Evolutionary conservation across 306 rosid species (phyloP).

Genomic region (Castanopsis chinensis): DNA sequence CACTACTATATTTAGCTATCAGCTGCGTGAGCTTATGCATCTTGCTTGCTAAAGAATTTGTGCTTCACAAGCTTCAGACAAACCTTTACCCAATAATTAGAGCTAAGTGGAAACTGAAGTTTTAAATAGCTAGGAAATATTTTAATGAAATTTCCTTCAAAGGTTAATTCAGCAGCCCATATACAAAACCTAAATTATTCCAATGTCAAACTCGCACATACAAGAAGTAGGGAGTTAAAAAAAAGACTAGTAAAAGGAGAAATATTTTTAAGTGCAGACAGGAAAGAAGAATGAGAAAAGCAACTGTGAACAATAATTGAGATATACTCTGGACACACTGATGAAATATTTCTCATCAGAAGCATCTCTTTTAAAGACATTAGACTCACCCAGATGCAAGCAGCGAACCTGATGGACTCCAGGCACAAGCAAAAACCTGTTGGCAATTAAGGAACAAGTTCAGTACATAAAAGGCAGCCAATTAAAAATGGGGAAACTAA

Average conservation of each 20-base stretch:
- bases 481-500: background rate
- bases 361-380: background rate
- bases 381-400: constrained; percentile 73
- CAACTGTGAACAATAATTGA: background rate
- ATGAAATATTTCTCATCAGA: background rate
- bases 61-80: background rate
- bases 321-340: background rate
- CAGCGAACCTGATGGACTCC: constrained; percentile 67
- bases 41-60: background rate
- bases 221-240: background rate
- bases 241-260: background rate
- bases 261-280: background rate
- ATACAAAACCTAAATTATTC: background rate
- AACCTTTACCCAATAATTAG: background rate
- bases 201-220: background rate
- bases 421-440: constrained; percentile 75
- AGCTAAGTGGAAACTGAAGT: background rate
- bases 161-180: background rate
- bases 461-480: constrained; percentile 1
- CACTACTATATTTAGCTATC: background rate
- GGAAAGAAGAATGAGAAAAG: background rate
- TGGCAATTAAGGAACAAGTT: constrained; percentile 2
- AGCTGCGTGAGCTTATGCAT: background rate
- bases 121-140: background rate
- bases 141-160: background rate